Percentiles rank a stretch among this genome's conserved stretches.
These are phyloP conservation scores for Globisporangium parvum DNA, from an alignment of 352 stramenopile species.

Conservation along the genomic window DNA sequence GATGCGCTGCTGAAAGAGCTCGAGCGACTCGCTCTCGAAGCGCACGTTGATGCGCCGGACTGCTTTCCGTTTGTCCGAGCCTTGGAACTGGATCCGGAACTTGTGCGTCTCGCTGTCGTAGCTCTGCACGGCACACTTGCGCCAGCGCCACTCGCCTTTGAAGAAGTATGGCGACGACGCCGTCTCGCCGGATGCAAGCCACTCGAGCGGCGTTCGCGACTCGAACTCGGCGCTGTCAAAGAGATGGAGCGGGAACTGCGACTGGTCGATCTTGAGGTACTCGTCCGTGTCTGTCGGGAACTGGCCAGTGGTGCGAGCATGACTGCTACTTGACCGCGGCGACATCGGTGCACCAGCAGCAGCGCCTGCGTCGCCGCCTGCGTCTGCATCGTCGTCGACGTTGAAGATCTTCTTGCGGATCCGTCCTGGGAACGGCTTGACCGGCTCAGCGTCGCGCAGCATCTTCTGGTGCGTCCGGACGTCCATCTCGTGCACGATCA, in stretches of 20 bases:
- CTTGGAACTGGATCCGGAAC: constrained; percentile 84
- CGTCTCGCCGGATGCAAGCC: constrained; percentile 43
- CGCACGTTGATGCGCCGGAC: constrained; percentile 90
- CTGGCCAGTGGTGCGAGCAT: background rate
- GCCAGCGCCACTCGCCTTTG: constrained; percentile 82
- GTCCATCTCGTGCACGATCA: constrained; percentile 62
- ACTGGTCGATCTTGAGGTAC: constrained; percentile 86
- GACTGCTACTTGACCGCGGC: background rate
- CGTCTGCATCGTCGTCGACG: constrained; percentile 2
- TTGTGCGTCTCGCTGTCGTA: constrained; percentile 64
- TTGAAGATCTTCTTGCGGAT: constrained; percentile 46
- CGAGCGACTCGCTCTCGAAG: constrained; percentile 77
- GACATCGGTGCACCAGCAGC: background rate
- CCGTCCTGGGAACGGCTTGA: constrained; percentile 54
- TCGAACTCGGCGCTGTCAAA: constrained; percentile 90
- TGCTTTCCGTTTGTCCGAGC: constrained; percentile 79
- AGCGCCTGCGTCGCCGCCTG: background rate
- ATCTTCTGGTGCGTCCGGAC: constrained; percentile 48
- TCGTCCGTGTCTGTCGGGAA: constrained; percentile 31
- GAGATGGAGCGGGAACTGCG: constrained; percentile 86
- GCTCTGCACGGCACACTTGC: constrained; percentile 48
- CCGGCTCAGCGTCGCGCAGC: constrained; percentile 35
- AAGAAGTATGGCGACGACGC: constrained; percentile 80
- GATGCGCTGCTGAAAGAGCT: constrained; percentile 71
- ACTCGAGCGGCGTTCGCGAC: constrained; percentile 60